phyloP scores from a whole-genome alignment of 306 rosid species.

The Spatholobus suberectus region DNA sequence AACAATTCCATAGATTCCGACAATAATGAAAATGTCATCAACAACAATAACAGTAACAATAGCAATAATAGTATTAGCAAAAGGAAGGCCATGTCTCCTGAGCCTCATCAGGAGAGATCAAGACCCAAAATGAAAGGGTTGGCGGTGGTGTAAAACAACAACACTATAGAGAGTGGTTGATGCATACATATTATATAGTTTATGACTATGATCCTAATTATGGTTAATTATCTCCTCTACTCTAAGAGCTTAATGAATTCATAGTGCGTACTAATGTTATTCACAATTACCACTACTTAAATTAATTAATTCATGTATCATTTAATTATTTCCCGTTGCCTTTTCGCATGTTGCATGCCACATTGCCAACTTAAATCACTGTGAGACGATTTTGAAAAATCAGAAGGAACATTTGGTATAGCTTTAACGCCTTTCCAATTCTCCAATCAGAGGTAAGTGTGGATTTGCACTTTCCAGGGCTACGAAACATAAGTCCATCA shows the following conservation, averaged over 20 bases:
- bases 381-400: background rate
- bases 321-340: background rate
- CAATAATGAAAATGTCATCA: slow-evolving; percentile 18
- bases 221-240: slow-evolving; percentile 21
- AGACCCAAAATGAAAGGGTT: slow-evolving; percentile 66
- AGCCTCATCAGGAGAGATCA: slow-evolving; percentile 67
- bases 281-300: background rate
- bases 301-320: background rate
- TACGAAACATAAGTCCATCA: background rate
- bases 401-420: background rate
- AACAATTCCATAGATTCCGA: slow-evolving; percentile 36
- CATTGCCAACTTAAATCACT: background rate
- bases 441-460: background rate
- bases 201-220: slow-evolving; percentile 36
- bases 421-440: background rate
- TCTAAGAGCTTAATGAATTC: slow-evolving; percentile 27
- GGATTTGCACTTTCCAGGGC: background rate
- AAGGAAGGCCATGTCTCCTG: slow-evolving; percentile 68
- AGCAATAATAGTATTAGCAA: slow-evolving; percentile 46
- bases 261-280: background rate
- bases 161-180: background rate
- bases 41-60: background rate
- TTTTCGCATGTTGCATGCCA: background rate
- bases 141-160: slow-evolving; percentile 38
- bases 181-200: slow-evolving; percentile 29